Conservation (phyloP, 768 basidiomycete genomes). For the Podaxis mareebaensis region DNA sequence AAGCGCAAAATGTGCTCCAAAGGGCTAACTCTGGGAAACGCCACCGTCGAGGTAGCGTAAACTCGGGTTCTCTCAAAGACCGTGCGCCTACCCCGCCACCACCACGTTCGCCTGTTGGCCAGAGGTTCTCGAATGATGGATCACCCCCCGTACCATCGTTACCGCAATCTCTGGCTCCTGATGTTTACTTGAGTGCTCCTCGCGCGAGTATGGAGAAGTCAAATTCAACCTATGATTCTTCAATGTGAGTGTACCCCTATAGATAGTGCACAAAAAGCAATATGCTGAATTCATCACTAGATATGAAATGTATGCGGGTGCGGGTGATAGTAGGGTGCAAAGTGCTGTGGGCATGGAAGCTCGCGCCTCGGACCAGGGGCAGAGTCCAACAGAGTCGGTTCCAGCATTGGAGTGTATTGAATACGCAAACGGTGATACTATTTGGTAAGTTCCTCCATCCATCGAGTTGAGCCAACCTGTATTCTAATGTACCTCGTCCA, state of each 20-base stretch:
- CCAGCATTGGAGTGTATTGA: slow-evolving; percentile 80
- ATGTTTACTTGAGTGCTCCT: slow-evolving; percentile 39
- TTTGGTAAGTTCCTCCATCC: slow-evolving; percentile 58
- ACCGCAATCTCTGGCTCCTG: slow-evolving; percentile 49
- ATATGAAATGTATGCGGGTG: slow-evolving; percentile 77
- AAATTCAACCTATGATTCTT: slow-evolving; percentile 72
- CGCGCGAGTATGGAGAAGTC: slow-evolving; percentile 58
- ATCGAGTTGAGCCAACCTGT: slow-evolving; percentile 1
- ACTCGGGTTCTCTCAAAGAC: slow-evolving; percentile 72
- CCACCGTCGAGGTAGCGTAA: slow-evolving; percentile 56
- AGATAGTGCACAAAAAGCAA: slow-evolving; percentile 22
- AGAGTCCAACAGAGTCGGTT: slow-evolving; percentile 43
- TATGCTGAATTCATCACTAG: slow-evolving; percentile 36
- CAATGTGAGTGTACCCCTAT: slow-evolving; percentile 50
- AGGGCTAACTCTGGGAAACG: slow-evolving; percentile 48
- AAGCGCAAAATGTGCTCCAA: slow-evolving; percentile 45
- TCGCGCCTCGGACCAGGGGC: slow-evolving; percentile 32
- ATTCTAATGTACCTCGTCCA: slow-evolving; percentile 29
- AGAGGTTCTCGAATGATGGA: slow-evolving; percentile 66
- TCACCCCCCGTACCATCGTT: slow-evolving; percentile 72
- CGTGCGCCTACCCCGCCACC: slow-evolving; percentile 87
- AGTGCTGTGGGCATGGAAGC: slow-evolving; percentile 34
- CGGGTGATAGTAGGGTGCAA: slow-evolving; percentile 52
- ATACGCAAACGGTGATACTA: slow-evolving; percentile 83
- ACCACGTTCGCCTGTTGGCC: slow-evolving; percentile 50